phyloP scores from a whole-genome alignment of 2,329 filamentous ascomycete genomes.

The Verticillium klebahnii region DNA sequence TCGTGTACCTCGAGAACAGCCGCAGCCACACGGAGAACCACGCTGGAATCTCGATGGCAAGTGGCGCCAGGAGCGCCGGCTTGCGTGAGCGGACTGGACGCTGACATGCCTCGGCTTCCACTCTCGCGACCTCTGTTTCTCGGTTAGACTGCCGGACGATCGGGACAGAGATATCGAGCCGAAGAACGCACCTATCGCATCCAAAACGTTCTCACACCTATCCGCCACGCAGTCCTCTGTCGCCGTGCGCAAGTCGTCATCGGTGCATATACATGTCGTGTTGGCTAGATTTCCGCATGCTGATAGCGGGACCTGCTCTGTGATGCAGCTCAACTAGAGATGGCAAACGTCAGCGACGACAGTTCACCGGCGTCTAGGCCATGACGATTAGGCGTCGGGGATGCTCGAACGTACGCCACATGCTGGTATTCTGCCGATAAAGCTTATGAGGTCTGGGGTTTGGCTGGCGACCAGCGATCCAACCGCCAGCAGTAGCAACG shows the following conservation, averaged over 20 bases:
- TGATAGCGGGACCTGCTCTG: slow-evolving; percentile 16
- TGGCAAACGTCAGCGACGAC: neutral
- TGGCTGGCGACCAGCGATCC: neutral
- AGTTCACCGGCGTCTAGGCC: neutral
- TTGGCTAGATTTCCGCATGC: slow-evolving; percentile 17
- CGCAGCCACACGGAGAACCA: slow-evolving; percentile 27
- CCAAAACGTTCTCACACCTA: slow-evolving; percentile 16
- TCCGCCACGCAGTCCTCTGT: slow-evolving; percentile 18
- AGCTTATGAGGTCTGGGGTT: slow-evolving; percentile 8
- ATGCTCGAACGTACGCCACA: slow-evolving; percentile 15
- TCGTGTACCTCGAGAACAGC: slow-evolving; percentile 30
- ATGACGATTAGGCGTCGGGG: neutral
- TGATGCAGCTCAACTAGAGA: slow-evolving; percentile 16
- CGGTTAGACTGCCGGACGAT: neutral
- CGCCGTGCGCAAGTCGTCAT: slow-evolving; percentile 11
- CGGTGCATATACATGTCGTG: slow-evolving; percentile 22
- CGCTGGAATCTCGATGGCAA: slow-evolving; percentile 30
- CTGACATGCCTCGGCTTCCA: slow-evolving; percentile 27
- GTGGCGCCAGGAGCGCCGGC: slow-evolving; percentile 24
- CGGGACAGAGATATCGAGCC: neutral
- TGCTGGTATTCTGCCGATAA: slow-evolving; percentile 11
- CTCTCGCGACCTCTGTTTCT: slow-evolving; percentile 23
- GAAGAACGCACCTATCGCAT: slow-evolving; percentile 18
- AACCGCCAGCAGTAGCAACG: neutral
- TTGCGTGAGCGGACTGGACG: slow-evolving; percentile 24